Base-by-base conservation (phyloP, 2,329 filamentous ascomycete species). In the Aspergillus arachidicola region DNA sequence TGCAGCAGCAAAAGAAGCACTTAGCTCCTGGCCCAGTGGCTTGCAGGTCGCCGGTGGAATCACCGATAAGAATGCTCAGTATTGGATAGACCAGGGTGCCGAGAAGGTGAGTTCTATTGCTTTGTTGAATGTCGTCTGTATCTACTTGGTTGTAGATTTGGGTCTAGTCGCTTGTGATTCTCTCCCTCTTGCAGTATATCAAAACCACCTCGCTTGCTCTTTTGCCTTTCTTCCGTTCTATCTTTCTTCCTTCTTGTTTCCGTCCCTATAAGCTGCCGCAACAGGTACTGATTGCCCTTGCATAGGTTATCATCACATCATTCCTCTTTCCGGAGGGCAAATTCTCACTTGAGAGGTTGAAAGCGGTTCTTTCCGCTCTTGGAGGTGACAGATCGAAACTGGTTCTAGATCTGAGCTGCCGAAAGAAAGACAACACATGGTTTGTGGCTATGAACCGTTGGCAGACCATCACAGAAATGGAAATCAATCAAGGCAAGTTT, bases 361-460 rank as follows among this genome's bases (percentile, higher is more conserved):
- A 93, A 69, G 85, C 88, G 34, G 89, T 98, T 7, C 84, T 98
- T 1, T 77, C 83, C 28, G 86, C 89, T 1, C 85, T 99, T 6
- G 90, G 84, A 30, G 89, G 89, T 59, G 90, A 96, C 75, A 92
- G 84, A 75, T 81, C 83, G 56, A 95, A 92, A 79, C 87, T 99
- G 56, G 94, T 99, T 69, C 94, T 99, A 75, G 95, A 99, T 75
- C 86, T 99, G 28, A 97, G 93, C 79, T 99, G 95, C 76, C 88
- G 95, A 58, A 85, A 89, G 63, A 89, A 89, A 64, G 91, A 85
- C 43, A 83, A 89, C 61, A 89, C 83, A 45, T 99, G 95, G 95
- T 93, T 91, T 72, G 95, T 99, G n/a, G 94, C 95, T 60, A 99
- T 96, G 90, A 92, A 99, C 79, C 96, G 96, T 78, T 99, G 95